These are phyloP conservation scores for Umbelopsis ramanniana DNA, from an alignment of 192 early-diverging fungal species.

Conservation along the genomic window DNA sequence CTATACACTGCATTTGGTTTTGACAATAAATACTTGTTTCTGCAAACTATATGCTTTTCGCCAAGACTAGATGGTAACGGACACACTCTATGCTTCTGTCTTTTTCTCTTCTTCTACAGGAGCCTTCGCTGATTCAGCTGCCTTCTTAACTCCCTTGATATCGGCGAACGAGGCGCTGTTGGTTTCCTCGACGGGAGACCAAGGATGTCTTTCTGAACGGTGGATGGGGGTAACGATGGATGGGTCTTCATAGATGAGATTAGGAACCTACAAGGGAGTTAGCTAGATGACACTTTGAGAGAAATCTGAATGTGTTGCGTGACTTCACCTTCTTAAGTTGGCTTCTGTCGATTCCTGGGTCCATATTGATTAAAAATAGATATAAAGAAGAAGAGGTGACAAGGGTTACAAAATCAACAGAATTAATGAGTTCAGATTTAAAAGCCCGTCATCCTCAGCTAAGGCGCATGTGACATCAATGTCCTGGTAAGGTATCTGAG, in stretches of 20 bases:
- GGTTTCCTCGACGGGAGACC: not conserved
- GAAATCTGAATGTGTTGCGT: not conserved
- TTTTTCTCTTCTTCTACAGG: not conserved
- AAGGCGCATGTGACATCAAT: not conserved
- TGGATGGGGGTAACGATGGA: constrained; percentile 16
- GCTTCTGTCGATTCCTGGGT: constrained; percentile 12
- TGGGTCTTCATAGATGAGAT: constrained; percentile 14
- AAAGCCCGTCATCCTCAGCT: not conserved
- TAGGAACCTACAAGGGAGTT: not conserved
- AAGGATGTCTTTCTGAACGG: constrained; percentile 2
- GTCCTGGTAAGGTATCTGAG: no score
- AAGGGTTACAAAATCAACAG: not conserved
- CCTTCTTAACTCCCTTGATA: not conserved
- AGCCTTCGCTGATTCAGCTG: not conserved
- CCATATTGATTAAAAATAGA: constrained; percentile 2
- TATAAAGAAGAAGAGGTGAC: constrained; percentile 1
- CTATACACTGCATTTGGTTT: no score
- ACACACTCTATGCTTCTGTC: not conserved
- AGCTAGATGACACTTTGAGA: not conserved
- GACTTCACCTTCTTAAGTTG: constrained; percentile 9
- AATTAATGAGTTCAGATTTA: not conserved
- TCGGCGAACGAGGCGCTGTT: not conserved
- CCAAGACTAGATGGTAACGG: not conserved
- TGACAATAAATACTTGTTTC: no score
- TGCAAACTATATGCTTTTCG: no score